These are phyloP conservation scores for Plectosphaerella cucumerina DNA, from an alignment of 2,329 filamentous ascomycete species.

Conservation along the genomic window DNA sequence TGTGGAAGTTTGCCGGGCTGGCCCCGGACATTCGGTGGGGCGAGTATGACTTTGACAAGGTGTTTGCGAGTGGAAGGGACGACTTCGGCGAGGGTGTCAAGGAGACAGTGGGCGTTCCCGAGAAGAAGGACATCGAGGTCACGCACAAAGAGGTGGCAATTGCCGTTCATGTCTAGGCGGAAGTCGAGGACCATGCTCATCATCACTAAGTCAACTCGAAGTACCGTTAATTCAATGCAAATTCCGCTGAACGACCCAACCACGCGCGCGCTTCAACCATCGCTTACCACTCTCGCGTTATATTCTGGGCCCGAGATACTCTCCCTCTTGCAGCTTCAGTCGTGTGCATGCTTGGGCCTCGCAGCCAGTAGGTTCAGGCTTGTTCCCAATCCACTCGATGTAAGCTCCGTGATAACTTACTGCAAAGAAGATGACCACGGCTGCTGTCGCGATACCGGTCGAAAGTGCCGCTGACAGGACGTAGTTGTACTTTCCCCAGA, in stretches of 20 bases:
- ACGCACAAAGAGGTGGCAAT: no score
- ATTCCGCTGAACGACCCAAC: no score
- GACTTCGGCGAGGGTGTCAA: conserved; percentile 5
- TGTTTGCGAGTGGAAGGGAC: conserved; percentile 31
- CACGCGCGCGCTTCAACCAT: no score
- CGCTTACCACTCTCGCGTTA: no score
- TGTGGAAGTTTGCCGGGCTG: conserved; percentile 58
- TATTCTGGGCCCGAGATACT: conserved; percentile 3
- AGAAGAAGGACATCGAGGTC: no score
- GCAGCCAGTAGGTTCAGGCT: conserved; percentile 5
- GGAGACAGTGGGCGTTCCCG: neutral
- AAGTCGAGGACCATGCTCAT: no score
- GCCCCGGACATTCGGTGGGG: conserved; percentile 51
- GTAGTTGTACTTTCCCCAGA: conserved; percentile 35
- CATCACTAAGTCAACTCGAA: no score
- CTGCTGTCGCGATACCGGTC: conserved; percentile 24
- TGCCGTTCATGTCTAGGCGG: no score
- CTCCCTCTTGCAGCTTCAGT: conserved; percentile 3
- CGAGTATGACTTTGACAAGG: conserved; percentile 54
- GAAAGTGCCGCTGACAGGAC: conserved; percentile 24
- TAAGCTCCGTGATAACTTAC: conserved; percentile 17
- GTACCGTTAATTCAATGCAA: no score
- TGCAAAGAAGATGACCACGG: conserved; percentile 24
- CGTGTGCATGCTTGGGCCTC: conserved; percentile 5
- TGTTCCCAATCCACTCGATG: conserved; percentile 25